phyloP scores from a whole-genome alignment of 352 stramenopile species.

The Pythium insidiosum region DNA sequence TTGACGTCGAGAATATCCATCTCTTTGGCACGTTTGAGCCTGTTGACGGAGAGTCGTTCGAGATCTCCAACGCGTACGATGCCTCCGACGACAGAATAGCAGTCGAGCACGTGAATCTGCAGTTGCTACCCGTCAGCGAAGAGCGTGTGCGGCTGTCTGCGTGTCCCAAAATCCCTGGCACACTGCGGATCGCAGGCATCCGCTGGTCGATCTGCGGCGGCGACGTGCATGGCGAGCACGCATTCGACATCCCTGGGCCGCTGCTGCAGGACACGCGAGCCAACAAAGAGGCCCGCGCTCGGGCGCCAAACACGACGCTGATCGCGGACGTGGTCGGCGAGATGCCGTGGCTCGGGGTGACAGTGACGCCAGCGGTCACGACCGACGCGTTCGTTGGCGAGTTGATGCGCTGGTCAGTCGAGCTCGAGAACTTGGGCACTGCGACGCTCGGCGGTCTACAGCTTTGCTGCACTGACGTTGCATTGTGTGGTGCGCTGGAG shows the following conservation, averaged over 20 bases:
- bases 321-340: constrained; percentile 57
- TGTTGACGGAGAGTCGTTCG: constrained; percentile 20
- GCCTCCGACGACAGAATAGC: constrained; percentile 24
- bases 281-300: constrained; percentile 58
- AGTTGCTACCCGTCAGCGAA: constrained; percentile 70
- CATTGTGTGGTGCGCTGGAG: constrained; percentile 35
- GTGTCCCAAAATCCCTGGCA: constrained; percentile 46
- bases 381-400: constrained; percentile 50
- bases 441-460: constrained; percentile 42
- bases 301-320: constrained; percentile 70
- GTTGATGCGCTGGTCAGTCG: constrained; percentile 44
- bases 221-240: constrained; percentile 72
- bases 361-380: constrained; percentile 27
- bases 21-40: constrained; percentile 69
- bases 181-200: constrained; percentile 55
- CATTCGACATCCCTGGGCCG: constrained; percentile 73
- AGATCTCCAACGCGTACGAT: constrained; percentile 29
- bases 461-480: constrained; percentile 55
- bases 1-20: constrained; percentile 76
- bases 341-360: constrained; percentile 81
- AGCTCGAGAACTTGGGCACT: constrained; percentile 48
- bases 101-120: constrained; percentile 65
- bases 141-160: constrained; percentile 62
- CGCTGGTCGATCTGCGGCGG: constrained; percentile 80
- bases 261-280: constrained; percentile 75